phyloP scores from a whole-genome alignment of 2,329 filamentous ascomycete species.

The Acrocalymma vagum region DNA sequence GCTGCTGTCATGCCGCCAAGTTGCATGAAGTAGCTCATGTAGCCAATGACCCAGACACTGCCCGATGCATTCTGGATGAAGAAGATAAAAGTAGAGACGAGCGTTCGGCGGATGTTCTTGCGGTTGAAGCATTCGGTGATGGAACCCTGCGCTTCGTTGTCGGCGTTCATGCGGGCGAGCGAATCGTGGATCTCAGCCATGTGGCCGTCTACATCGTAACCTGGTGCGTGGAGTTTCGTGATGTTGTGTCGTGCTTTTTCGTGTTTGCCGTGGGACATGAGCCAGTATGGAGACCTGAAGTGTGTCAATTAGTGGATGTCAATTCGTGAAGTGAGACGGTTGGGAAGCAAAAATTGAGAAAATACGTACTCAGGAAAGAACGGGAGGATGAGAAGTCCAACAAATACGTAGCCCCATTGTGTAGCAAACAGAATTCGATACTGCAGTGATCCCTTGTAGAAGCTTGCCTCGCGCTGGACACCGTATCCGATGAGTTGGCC shows the following conservation, averaged over 20 bases:
- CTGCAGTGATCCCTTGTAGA: slow-evolving; percentile 24
- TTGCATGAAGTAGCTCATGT: slow-evolving; percentile 36
- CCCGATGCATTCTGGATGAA: slow-evolving; percentile 42
- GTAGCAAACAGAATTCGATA: slow-evolving; percentile 41
- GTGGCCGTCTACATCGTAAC: slow-evolving; percentile 40
- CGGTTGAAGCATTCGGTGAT: slow-evolving; percentile 25
- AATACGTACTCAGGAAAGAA: slow-evolving; percentile 40
- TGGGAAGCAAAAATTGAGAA: background rate
- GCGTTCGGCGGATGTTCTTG: slow-evolving; percentile 19
- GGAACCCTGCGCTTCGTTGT: slow-evolving; percentile 27
- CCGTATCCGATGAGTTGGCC: slow-evolving; percentile 24
- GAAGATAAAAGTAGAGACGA: slow-evolving; percentile 38
- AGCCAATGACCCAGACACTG: slow-evolving; percentile 40
- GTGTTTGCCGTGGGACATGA: slow-evolving; percentile 35
- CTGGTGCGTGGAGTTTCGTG: slow-evolving; percentile 32
- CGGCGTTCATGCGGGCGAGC: slow-evolving; percentile 25
- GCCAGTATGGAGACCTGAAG: slow-evolving; percentile 42
- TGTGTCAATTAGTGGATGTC: too few species aligned
- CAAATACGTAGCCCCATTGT: slow-evolving; percentile 41
- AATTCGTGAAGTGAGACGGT: too few species aligned
- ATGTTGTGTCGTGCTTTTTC: slow-evolving; percentile 42
- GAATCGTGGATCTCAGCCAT: slow-evolving; percentile 39
- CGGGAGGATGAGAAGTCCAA: slow-evolving; percentile 36
- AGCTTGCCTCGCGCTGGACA: slow-evolving; percentile 26
- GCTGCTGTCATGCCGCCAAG: slow-evolving; percentile 33